Evolutionary conservation across 2,329 filamentous ascomycete genomes (phyloP).

Genomic region (Colletotrichum karsti): DNA sequence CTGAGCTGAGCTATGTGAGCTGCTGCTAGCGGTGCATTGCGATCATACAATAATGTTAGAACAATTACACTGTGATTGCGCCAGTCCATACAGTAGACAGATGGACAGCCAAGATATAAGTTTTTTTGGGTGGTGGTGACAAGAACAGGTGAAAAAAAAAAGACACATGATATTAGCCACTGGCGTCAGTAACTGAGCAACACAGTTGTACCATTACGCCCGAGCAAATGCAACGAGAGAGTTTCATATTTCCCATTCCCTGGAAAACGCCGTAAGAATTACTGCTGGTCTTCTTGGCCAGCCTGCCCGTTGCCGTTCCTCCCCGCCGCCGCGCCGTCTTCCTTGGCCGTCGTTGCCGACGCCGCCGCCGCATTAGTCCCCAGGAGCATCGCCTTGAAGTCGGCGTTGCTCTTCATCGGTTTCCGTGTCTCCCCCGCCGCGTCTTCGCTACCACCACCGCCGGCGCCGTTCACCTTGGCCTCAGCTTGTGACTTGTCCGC

Average conservation of each 20-base stretch:
- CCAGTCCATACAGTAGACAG: not conserved
- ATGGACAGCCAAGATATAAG: not conserved
- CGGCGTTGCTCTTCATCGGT: conserved; percentile 61
- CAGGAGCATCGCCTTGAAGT: conserved; percentile 65
- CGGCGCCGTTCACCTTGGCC: conserved; percentile 38
- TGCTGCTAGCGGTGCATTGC: too few relatives aligned
- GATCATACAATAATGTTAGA: not conserved
- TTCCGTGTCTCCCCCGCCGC: conserved; percentile 32
- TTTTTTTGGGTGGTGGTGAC: too few relatives aligned
- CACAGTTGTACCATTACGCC: conserved; percentile 2
- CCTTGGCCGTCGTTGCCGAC: too few relatives aligned
- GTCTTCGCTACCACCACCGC: conserved; percentile 32
- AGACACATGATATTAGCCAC: not conserved
- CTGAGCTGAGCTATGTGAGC: too few relatives aligned
- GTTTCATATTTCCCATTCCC: conserved; percentile 10
- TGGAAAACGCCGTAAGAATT: conserved; percentile 17
- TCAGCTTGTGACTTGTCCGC: conserved; percentile 6
- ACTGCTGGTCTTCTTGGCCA: conserved; percentile 8
- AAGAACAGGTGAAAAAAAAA: not conserved
- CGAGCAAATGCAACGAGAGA: conserved; percentile 7
- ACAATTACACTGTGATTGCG: not conserved
- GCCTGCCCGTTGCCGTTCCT: conserved; percentile 18
- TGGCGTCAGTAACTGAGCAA: not conserved
- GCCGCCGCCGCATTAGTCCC: conserved; percentile 21
- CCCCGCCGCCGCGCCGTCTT: not conserved